phyloP scores from a whole-genome alignment of 345 rosid genomes.

The Clausena lansium region DNA sequence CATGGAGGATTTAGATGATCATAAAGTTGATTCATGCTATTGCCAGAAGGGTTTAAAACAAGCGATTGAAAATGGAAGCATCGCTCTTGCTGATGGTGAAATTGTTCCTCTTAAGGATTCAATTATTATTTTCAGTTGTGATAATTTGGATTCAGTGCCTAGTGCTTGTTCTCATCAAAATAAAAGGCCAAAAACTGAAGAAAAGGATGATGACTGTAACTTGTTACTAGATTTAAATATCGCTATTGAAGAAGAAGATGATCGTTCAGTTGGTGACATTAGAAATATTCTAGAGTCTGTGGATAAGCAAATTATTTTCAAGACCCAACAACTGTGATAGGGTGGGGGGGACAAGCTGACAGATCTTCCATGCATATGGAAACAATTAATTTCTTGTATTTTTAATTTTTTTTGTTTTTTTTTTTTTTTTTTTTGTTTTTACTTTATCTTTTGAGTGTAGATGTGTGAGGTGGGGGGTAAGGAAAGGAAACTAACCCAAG shows the following conservation, averaged over 20 bases:
- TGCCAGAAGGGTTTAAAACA: constrained; percentile 37
- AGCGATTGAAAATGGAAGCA: constrained; percentile 42
- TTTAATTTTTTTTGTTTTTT: not conserved
- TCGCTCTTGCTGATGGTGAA: constrained; percentile 41
- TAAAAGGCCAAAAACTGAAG: constrained; percentile 23
- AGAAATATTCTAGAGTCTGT: constrained; percentile 34
- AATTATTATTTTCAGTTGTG: constrained; percentile 53
- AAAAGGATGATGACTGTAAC: constrained; percentile 6
- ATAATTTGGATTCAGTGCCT: constrained; percentile 30
- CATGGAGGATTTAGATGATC: constrained; percentile 48
- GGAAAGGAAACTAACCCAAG: constrained; percentile 10
- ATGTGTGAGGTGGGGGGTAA: constrained; percentile 19
- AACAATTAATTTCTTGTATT: not conserved
- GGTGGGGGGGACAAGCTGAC: not conserved
- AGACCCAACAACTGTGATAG: constrained; percentile 31
- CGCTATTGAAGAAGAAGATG: constrained; percentile 38
- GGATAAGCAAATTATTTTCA: constrained; percentile 49
- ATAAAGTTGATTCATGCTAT: not conserved
- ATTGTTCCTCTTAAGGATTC: constrained; percentile 56
- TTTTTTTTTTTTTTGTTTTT: not conserved
- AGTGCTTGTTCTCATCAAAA: constrained; percentile 29
- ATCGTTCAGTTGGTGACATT: constrained; percentile 16
- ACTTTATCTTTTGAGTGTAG: constrained; percentile 5
- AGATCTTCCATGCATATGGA: not conserved
- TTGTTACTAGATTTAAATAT: constrained; percentile 57